phyloP scores from a whole-genome alignment of 805 yeast species.

The Wickerhamomyces mucosus region DNA sequence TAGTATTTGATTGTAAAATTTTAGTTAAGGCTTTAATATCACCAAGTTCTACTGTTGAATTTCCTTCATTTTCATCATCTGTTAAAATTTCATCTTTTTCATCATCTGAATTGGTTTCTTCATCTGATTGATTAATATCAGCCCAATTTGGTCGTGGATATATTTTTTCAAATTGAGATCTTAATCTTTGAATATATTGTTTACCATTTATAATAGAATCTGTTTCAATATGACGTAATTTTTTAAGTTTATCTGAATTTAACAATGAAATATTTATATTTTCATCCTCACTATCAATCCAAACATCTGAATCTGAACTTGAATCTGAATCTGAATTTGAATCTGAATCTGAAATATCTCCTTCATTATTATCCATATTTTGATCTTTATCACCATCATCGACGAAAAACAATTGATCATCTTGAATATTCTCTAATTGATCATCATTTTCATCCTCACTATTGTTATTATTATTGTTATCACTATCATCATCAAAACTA shows the following conservation, averaged over 20 bases:
- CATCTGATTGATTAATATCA: slow-evolving; percentile 19
- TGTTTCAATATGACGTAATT: slow-evolving; percentile 52
- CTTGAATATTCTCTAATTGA: slow-evolving; percentile 27
- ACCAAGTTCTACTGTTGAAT: slow-evolving; percentile 24
- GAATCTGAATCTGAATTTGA: slow-evolving; percentile 23
- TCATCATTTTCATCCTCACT: slow-evolving; percentile 22
- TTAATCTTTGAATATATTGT: slow-evolving; percentile 51
- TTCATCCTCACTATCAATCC: slow-evolving; percentile 94
- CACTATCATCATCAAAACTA: slow-evolving; percentile 31
- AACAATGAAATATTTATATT: slow-evolving; percentile 49
- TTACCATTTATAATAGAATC: slow-evolving; percentile 49
- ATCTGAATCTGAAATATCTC: slow-evolving; percentile 19
- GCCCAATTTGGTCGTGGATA: slow-evolving; percentile 87
- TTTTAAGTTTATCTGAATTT: slow-evolving; percentile 51
- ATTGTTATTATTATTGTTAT: slow-evolving; percentile 28
- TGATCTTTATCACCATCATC: slow-evolving; percentile 33
- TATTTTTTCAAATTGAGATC: slow-evolving; percentile 61
- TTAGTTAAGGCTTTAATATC: slow-evolving; percentile 32
- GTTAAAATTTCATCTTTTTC: slow-evolving; percentile 10
- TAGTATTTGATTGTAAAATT: slow-evolving; percentile 29
- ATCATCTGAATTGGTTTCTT: slow-evolving; percentile 22
- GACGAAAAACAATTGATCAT: slow-evolving; percentile 44
- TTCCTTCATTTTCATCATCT: slow-evolving; percentile 21
- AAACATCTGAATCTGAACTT: slow-evolving; percentile 38
- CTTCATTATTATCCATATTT: slow-evolving; percentile 8